Conservation (phyloP, 257 asterid species). For the Knoxia roxburghii region DNA sequence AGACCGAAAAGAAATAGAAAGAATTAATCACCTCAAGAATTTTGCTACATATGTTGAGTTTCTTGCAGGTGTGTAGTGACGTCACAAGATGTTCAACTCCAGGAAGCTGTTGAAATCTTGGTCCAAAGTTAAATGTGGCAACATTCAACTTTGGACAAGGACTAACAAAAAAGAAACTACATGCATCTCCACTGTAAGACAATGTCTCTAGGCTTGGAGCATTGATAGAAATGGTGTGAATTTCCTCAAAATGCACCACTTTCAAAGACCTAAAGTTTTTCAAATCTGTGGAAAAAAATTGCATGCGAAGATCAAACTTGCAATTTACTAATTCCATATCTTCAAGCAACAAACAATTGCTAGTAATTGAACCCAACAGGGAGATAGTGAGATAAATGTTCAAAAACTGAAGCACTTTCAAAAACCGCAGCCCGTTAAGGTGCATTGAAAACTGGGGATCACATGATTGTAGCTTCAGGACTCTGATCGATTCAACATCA, state of each 20-base stretch:
- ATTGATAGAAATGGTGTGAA: neutral
- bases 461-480: constrained; percentile 23
- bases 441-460: constrained; percentile 7
- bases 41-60: too few relatives aligned
- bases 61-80: too few relatives aligned
- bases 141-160: too few relatives aligned
- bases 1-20: too few relatives aligned
- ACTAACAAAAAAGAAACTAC: too few relatives aligned
- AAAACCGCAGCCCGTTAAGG: constrained; percentile 6
- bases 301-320: neutral
- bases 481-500: constrained; percentile 1
- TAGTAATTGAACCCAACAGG: neutral
- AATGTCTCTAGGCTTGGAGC: constrained; percentile 4
- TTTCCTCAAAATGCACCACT: constrained; percentile 13
- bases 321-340: constrained; percentile 1
- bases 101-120: too few relatives aligned
- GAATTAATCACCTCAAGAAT: too few relatives aligned
- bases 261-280: constrained; percentile 15
- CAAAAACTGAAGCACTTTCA: constrained; percentile 19
- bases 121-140: too few relatives aligned
- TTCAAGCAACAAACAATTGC: constrained; percentile 12
- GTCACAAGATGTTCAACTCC: too few relatives aligned
- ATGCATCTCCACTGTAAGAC: too few relatives aligned
- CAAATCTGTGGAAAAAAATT: neutral
- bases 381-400: neutral